Percentiles rank a stretch among this genome's conserved stretches.
Evolutionary conservation across 164 flowering plant species (phyloP).

Genomic region (Magnolia officinalis): DNA sequence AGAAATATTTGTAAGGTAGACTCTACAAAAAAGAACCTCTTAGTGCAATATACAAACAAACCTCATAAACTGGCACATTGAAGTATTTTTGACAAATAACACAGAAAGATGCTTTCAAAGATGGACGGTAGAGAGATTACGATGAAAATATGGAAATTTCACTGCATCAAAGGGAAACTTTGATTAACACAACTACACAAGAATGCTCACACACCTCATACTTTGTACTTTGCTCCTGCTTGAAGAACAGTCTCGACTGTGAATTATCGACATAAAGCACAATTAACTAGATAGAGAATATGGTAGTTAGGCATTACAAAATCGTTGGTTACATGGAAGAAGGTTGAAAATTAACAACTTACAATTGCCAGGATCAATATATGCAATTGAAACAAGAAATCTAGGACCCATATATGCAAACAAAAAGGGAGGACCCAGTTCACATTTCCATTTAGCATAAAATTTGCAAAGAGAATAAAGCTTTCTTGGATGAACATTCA

Average conservation of each 20-base stretch:
- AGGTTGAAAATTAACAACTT: constrained; percentile 23
- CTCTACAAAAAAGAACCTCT: not conserved
- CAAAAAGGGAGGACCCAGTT: constrained; percentile 14
- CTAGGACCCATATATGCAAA: constrained; percentile 94
- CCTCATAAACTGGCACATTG: not conserved
- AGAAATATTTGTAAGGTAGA: not conserved
- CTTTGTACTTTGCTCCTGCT: constrained; percentile 85
- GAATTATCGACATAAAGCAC: constrained; percentile 12
- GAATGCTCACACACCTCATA: constrained; percentile 54
- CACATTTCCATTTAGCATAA: not conserved
- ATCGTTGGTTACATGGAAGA: not conserved
- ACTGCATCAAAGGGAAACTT: not conserved
- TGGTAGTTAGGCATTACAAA: not conserved
- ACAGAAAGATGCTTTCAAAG: not conserved
- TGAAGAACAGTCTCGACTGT: constrained; percentile 93
- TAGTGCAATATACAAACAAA: not conserved
- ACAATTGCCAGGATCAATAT: constrained; percentile 98
- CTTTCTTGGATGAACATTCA: not conserved
- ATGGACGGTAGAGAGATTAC: not conserved
- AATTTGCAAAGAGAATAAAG: not conserved
- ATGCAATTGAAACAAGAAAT: constrained; percentile 92
- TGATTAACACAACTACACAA: constrained; percentile 4
- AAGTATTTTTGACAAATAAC: not conserved
- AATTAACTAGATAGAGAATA: not conserved
- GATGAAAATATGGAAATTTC: not conserved